Percentiles rank a stretch among this genome's conserved stretches.
phyloP scores from a whole-genome alignment of 2,329 filamentous ascomycete genomes.

The Trichoderma arundinaceum region DNA sequence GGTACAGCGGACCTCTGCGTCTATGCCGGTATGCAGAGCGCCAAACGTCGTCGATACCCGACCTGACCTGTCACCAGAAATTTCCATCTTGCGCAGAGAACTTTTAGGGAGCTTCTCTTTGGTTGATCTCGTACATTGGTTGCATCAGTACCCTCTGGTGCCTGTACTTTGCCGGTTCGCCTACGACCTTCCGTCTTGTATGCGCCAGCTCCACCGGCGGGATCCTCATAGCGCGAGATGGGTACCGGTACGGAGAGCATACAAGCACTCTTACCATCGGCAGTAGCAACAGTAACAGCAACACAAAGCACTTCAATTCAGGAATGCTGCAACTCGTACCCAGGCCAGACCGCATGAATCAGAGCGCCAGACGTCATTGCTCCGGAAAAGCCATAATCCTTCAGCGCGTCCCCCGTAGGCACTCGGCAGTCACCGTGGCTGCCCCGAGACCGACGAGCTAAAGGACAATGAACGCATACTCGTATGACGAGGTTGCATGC shows the following conservation, averaged over 20 bases:
- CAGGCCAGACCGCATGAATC: constrained; percentile 7
- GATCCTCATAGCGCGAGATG: not conserved
- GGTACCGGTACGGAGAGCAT: constrained; percentile 14
- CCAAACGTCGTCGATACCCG: too few relatives aligned
- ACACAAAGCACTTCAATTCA: too few relatives aligned
- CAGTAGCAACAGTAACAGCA: too few relatives aligned
- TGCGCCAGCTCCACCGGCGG: constrained; percentile 1
- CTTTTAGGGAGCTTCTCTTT: not conserved
- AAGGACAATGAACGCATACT: constrained; percentile 11
- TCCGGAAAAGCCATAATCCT: too few relatives aligned
- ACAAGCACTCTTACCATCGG: too few relatives aligned
- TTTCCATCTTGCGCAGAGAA: not conserved
- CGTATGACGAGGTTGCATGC: too few relatives aligned
- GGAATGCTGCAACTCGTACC: too few relatives aligned
- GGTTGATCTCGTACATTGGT: too few relatives aligned
- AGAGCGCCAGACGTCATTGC: not conserved
- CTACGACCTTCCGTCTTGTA: constrained; percentile 10
- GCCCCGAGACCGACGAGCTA: not conserved
- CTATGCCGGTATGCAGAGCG: too few relatives aligned
- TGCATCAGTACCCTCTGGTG: not conserved
- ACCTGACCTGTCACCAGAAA: too few relatives aligned
- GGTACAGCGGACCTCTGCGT: too few relatives aligned
- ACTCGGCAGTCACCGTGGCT: not conserved
- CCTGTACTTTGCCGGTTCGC: not conserved
- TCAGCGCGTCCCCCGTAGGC: too few relatives aligned